Evolutionary conservation across 441 rosid species (phyloP).

Genomic region (Pelargonium cotyledonis): DNA sequence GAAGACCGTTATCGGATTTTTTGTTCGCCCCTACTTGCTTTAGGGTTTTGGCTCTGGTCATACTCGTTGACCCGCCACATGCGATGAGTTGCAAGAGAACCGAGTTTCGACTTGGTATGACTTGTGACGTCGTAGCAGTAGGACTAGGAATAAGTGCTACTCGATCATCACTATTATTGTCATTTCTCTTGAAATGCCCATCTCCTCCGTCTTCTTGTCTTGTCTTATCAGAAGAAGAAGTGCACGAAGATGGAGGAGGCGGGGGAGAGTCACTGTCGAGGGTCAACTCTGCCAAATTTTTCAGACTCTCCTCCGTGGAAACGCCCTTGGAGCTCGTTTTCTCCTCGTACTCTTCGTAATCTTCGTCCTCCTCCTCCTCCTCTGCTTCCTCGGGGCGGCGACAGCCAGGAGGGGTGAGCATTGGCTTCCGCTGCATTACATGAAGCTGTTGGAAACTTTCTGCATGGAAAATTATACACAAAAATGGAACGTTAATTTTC

Average conservation of each 20-base stretch:
- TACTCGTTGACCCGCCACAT: conserved; percentile 50
- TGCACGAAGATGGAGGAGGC: conserved; percentile 14
- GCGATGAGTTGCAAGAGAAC: conserved; percentile 68
- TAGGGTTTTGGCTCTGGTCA: conserved; percentile 29
- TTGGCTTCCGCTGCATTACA: not conserved
- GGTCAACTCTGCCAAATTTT: conserved; percentile 21
- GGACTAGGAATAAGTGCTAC: too few relatives aligned
- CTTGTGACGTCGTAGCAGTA: too few relatives aligned
- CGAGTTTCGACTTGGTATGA: conserved; percentile 44
- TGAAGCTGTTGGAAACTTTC: conserved; percentile 37
- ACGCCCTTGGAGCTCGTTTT: conserved; percentile 71
- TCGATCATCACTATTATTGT: too few relatives aligned
- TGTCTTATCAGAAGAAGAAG: conserved; percentile 10
- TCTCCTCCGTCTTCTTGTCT: conserved; percentile 51
- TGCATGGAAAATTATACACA: conserved; percentile 13
- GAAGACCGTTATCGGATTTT: conserved; percentile 29
- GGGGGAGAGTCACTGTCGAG: conserved; percentile 21
- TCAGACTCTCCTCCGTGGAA: conserved; percentile 49
- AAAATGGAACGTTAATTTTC: too few relatives aligned
- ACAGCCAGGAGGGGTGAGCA: not conserved
- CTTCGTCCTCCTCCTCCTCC: conserved; percentile 27
- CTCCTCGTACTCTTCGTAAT: conserved; percentile 67
- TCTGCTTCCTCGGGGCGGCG: conserved; percentile 23
- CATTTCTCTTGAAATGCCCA: not conserved
- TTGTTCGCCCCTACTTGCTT: conserved; percentile 17